Conservation (phyloP, 2,329 filamentous ascomycete genomes). For the Penicillium sumatraense region DNA sequence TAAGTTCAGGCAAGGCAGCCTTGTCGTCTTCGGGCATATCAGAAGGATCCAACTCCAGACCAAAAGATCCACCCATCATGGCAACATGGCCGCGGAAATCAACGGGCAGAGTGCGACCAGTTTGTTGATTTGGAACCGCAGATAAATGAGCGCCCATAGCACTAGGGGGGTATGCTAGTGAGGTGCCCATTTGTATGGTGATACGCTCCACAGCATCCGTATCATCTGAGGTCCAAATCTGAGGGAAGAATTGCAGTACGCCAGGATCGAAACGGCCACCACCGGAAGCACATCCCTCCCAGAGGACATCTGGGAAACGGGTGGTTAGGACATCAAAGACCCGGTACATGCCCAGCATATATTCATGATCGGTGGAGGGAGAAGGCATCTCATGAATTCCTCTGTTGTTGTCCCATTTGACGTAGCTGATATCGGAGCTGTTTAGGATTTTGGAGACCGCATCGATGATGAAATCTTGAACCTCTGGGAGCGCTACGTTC, state of each 20-base stretch:
- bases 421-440: slow-evolving; percentile 60
- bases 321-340: slow-evolving; percentile 65
- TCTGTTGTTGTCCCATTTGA: slow-evolving; percentile 73
- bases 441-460: slow-evolving; percentile 60
- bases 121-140: slow-evolving; percentile 63
- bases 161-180: slow-evolving; percentile 64
- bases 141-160: slow-evolving; percentile 70
- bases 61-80: slow-evolving; percentile 71
- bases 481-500: slow-evolving; percentile 64
- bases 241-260: slow-evolving; percentile 67
- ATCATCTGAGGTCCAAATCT: slow-evolving; percentile 69
- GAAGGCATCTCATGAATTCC: slow-evolving; percentile 64
- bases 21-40: slow-evolving; percentile 58
- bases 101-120: slow-evolving; percentile 60
- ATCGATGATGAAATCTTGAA: slow-evolving; percentile 66
- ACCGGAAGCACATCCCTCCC: slow-evolving; percentile 69
- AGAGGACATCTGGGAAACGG: slow-evolving; percentile 65
- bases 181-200: slow-evolving; percentile 67
- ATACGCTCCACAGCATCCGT: slow-evolving; percentile 67
- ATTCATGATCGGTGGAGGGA: slow-evolving; percentile 60
- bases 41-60: slow-evolving; percentile 65
- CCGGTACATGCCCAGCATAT: slow-evolving; percentile 67
- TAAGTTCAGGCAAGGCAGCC: slow-evolving; percentile 57
- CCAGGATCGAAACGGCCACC: slow-evolving; percentile 69
- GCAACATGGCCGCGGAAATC: slow-evolving; percentile 68